phyloP scores from a whole-genome alignment of 257 asterid genomes.

The Anisodus acutangulus region DNA sequence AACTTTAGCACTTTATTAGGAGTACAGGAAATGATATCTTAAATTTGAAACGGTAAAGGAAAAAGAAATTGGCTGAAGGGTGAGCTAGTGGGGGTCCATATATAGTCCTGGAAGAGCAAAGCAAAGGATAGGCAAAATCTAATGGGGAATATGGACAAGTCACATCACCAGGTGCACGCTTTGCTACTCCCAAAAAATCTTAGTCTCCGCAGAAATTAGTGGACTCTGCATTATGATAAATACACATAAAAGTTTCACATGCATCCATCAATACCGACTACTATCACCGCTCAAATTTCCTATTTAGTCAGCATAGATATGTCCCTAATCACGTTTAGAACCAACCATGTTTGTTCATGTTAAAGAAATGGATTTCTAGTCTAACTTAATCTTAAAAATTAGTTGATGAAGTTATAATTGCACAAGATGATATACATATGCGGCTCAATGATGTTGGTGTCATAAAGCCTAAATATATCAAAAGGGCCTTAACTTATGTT shows the following conservation, averaged over 20 bases:
- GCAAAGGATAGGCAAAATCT: neutral
- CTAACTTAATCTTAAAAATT: too few species aligned
- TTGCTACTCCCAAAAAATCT: neutral
- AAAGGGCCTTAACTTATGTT: too few species aligned
- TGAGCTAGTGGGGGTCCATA: neutral
- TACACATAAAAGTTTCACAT: neutral
- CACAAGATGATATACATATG: too few species aligned
- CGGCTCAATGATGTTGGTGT: too few species aligned
- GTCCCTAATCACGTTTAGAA: neutral
- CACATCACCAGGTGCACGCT: constrained; percentile 47
- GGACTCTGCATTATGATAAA: neutral
- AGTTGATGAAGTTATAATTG: too few species aligned
- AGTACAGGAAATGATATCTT: neutral
- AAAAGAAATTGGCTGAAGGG: neutral
- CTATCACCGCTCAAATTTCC: neutral
- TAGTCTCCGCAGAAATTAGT: neutral
- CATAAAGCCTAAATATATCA: too few species aligned
- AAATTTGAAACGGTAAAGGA: neutral
- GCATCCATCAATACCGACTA: neutral
- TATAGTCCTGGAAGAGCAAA: neutral
- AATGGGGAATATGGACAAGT: constrained; percentile 33
- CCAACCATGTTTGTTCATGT: neutral
- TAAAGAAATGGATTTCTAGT: too few species aligned
- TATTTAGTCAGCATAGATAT: neutral
- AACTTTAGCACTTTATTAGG: neutral